phyloP scores from a whole-genome alignment of 2,329 filamentous ascomycete genomes.

The Xylaria multiplex region DNA sequence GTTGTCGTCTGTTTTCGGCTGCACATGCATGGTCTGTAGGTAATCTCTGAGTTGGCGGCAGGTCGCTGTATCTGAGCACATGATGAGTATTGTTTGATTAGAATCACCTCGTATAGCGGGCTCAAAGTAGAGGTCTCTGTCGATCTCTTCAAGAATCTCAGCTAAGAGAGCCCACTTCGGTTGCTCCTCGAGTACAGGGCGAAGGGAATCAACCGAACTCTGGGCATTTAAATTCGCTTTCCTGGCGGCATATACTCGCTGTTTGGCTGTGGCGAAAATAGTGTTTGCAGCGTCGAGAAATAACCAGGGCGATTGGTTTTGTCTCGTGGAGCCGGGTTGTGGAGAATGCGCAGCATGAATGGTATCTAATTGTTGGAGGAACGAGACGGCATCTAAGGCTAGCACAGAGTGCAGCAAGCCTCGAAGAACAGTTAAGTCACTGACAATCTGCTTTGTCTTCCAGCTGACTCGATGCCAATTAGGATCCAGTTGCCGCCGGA shows the following conservation, averaged over 20 bases:
- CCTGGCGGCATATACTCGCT: slow-evolving; percentile 80
- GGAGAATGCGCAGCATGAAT: slow-evolving; percentile 92
- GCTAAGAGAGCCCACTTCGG: slow-evolving; percentile 92
- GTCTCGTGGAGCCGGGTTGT: slow-evolving; percentile 83
- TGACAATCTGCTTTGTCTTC: slow-evolving; percentile 94
- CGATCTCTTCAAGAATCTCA: slow-evolving; percentile 94
- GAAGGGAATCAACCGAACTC: slow-evolving; percentile 68
- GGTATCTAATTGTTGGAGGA: slow-evolving; percentile 92
- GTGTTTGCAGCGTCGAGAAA: slow-evolving; percentile 95
- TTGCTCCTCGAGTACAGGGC: slow-evolving; percentile 88
- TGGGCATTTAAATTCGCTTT: slow-evolving; percentile 64
- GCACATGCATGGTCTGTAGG: slow-evolving; percentile 87
- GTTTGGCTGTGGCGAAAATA: slow-evolving; percentile 90
- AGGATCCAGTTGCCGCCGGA: slow-evolving; percentile 89
- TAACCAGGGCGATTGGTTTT: slow-evolving; percentile 94
- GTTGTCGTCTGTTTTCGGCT: slow-evolving; percentile 60
- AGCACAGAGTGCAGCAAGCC: slow-evolving; percentile 84
- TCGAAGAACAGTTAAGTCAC: slow-evolving; percentile 84
- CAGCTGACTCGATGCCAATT: slow-evolving; percentile 98
- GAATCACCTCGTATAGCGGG: slow-evolving; percentile 80
- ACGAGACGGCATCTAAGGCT: slow-evolving; percentile 88
- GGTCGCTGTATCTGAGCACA: slow-evolving; percentile 90
- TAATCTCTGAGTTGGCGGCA: slow-evolving; percentile 92
- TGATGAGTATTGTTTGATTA: slow-evolving; percentile 91
- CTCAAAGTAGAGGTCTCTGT: slow-evolving; percentile 87